Evolutionary conservation across 441 rosid genomes (phyloP), one percentile per base, ranked within the genome.

Genomic region (Mallotus japonicus): DNA sequence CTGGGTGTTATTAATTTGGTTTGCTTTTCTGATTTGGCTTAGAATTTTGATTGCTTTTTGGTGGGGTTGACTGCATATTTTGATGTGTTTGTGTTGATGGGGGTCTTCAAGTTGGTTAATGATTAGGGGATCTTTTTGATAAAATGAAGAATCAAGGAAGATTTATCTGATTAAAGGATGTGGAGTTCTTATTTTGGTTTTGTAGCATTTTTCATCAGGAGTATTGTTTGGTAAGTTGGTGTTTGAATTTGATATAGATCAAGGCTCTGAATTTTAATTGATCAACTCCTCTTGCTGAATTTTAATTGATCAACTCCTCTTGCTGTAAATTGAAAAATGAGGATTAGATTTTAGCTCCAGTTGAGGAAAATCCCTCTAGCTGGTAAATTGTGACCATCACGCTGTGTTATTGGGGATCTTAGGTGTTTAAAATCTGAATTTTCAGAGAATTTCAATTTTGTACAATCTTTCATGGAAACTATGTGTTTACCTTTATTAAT

Each of bases 1-100:
- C 75, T 85, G 82, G 83, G 82, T 66, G 5, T 81, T 15, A 22
- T 51, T 34, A 53, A 59, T 77, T 79, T 40, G 63, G 60, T 49
- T 72, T 66, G 7, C 53, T 78, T 71, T 12, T 4, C 24, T 15
- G 32, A 28, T 28, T 28, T 28, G 32, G 32, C 3, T 28, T 28
- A 28, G 32, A 28, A 28, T 34, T 40, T 28, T 70, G 76, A 22
- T 57, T 66, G 37, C 17, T 69, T 2, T 54, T 65, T 54, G 28
- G 28, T 47, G 40, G 63, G 62, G 67, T 79, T 47, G 54, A 11
- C 61, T 50, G 72, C 20, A 51, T 59, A 9, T 34, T 22, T 11
- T 37, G 42, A 37, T 73, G 46, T 64, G 53, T 62, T 40, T 28
- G 32, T 28, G 32, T 28, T 28, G 32, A 28, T 28, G 32, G 32